These are phyloP conservation scores for Geranium incanum DNA, from an alignment of 441 rosid genomes.

Conservation along the genomic window DNA sequence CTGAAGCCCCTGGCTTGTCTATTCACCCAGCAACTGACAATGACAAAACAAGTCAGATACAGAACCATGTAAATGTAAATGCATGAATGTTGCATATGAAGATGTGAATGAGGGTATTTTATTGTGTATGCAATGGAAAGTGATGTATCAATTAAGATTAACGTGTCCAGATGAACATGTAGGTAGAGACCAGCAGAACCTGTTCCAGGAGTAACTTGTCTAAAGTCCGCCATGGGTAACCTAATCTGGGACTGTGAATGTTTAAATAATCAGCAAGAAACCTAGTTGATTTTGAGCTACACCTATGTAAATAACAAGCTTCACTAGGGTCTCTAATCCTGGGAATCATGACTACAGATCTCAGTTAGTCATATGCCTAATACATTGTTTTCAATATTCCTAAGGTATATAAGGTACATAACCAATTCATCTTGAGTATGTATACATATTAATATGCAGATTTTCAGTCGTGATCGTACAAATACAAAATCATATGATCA, in stretches of 20 bases:
- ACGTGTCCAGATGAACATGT: conserved; percentile 9
- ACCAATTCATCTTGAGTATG: background rate
- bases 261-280: conserved; percentile 33
- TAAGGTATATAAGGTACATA: background rate
- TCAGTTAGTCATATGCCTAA: conserved; percentile 4
- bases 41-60: background rate
- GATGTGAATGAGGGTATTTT: background rate
- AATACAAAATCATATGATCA: background rate
- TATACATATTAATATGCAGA: conserved; percentile 2
- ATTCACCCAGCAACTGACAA: conserved; percentile 13
- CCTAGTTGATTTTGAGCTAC: conserved; percentile 28
- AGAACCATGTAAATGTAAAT: conserved; percentile 2
- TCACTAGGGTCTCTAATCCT: conserved; percentile 5
- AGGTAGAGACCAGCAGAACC: conserved; percentile 30
- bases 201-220: conserved; percentile 26
- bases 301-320: conserved; percentile 6
- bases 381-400: background rate
- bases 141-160: conserved; percentile 8
- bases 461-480: background rate
- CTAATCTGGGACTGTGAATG: conserved; percentile 43
- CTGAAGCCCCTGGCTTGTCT: background rate
- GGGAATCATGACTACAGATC: conserved; percentile 1
- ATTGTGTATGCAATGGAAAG: conserved; percentile 3
- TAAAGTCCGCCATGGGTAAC: conserved; percentile 46
- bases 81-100: background rate